Percentiles rank a stretch among this genome's conserved stretches.
Evolutionary conservation across 371 early-diverging fungal species (phyloP).

Genomic region (Actinomortierella wolfii): DNA sequence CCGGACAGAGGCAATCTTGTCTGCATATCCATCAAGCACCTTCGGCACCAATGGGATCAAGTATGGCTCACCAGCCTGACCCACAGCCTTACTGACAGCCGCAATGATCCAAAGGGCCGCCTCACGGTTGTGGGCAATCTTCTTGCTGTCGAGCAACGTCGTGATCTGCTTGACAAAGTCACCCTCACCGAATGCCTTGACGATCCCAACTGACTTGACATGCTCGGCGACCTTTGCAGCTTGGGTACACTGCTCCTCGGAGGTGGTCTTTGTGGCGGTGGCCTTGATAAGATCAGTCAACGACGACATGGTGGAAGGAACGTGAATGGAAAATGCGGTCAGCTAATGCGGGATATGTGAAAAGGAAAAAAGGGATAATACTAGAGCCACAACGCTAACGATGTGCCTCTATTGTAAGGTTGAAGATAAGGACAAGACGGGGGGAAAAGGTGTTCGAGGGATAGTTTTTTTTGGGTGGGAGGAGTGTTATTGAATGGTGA

Average conservation of each 20-base stretch:
- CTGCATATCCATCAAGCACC: slow-evolving; percentile 54
- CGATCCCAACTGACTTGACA: slow-evolving; percentile 32
- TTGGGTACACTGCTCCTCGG: slow-evolving; percentile 12
- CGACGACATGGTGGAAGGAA: slow-evolving; percentile 1
- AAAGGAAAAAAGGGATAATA: not conserved
- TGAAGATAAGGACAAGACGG: not conserved
- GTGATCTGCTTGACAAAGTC: slow-evolving; percentile 33
- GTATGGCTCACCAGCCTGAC: slow-evolving; percentile 59
- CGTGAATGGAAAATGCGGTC: not conserved
- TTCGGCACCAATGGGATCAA: slow-evolving; percentile 52
- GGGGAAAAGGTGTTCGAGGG: not conserved
- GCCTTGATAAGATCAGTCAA: slow-evolving; percentile 28
- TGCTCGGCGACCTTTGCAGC: slow-evolving; percentile 25
- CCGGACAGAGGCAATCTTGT: slow-evolving; percentile 60
- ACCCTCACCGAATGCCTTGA: slow-evolving; percentile 24
- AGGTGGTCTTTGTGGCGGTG: slow-evolving; percentile 22
- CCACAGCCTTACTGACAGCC: slow-evolving; percentile 48
- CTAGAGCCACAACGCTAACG: not conserved
- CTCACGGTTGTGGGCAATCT: slow-evolving; percentile 55
- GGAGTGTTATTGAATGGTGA: not conserved
- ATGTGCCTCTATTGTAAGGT: not conserved
- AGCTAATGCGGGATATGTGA: too few species aligned
- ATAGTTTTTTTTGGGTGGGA: not conserved
- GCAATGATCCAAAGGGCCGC: slow-evolving; percentile 56
- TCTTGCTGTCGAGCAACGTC: slow-evolving; percentile 49